Evolutionary conservation across 306 rosid species (phyloP).

Genomic region (Gastrolobium bilobum): DNA sequence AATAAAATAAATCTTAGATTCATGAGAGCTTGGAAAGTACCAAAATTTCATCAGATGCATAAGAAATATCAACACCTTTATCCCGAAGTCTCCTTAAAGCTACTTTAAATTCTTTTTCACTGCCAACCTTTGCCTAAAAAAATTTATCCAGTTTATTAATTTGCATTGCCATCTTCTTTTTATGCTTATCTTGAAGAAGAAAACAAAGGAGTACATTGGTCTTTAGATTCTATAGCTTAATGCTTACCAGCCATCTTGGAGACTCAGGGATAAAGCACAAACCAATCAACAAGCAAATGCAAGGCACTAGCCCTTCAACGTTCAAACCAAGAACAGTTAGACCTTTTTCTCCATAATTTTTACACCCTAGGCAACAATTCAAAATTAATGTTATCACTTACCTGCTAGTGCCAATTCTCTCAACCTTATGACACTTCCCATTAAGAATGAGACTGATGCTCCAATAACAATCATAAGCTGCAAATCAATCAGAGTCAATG

Average conservation of each 20-base stretch:
- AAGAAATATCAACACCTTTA: slow-evolving; percentile 58
- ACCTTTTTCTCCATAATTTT: slow-evolving; percentile 11
- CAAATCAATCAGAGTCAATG: slow-evolving; percentile 27
- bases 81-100: slow-evolving; percentile 77
- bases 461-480: slow-evolving; percentile 79
- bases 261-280: slow-evolving; percentile 83
- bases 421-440: slow-evolving; percentile 76
- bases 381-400: slow-evolving; percentile 47
- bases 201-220: slow-evolving; percentile 20
- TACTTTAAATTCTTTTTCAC: slow-evolving; percentile 61
- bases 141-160: slow-evolving; percentile 5
- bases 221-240: slow-evolving; percentile 23
- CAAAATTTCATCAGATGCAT: slow-evolving; percentile 77
- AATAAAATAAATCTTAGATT: no score
- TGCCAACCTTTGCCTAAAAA: slow-evolving; percentile 80
- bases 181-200: neutral
- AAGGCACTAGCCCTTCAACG: slow-evolving; percentile 75
- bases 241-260: slow-evolving; percentile 92
- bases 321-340: slow-evolving; percentile 45
- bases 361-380: neutral
- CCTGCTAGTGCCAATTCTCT: slow-evolving; percentile 66
- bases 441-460: slow-evolving; percentile 68
- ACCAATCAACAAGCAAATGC: slow-evolving; percentile 72
- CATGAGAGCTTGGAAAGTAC: slow-evolving; percentile 59
- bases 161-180: neutral